Base-by-base conservation (phyloP, 345 rosid genomes). In the Lepidium africanum region DNA sequence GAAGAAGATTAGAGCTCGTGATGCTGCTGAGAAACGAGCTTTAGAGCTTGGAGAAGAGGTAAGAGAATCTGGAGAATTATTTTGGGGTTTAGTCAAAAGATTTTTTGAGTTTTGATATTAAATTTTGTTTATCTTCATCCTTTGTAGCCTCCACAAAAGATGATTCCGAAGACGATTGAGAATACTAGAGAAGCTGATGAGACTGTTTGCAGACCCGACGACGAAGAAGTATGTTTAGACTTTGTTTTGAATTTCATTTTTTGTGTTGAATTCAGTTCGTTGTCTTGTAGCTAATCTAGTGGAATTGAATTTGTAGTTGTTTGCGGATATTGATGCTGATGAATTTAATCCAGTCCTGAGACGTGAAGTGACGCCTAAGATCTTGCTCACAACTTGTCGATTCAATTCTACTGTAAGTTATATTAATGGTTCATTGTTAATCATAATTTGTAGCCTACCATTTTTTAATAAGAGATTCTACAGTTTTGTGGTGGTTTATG, bases 11-110 rank as follows among this genome's bases (percentile, higher is more conserved):
- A 91, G 83, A 47, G 86, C 85, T 15, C 95, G 96, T 2, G 95
- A 85, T 5, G 96, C 95, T 10, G 84, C 86, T 15, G 93, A 78
- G 71, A 89, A 91, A 67, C 85, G 67, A 19, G 93, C 99, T 51
- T 70, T 91, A 10, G 96, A 89, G 78, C 96, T 94, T 48, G 99
- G 99, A 11, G 93, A 91, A 59, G 97, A 94, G 96, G 98, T 92
- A 69, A 19, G 37, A 39, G 30, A 3, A 37, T 12, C 41, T 62
- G 2, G 2, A 32, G 17, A 40, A 37, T 0, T 3, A 1, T 25
- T 43, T 23, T n/a, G 0, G 19, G 2, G 13, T 0, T 6, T 56
- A 57, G 15, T 30, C 15, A 1, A 39, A 16, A 12, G 9, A 6
- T 4, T 7, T 38, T 11, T 7, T 38, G 21, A 38, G 19, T 46